A percentile compares a stretch with the other conserved stretches of the same genome.
Conservation (phyloP, 257 asterid species). For the Galeopsis tetrahit region DNA sequence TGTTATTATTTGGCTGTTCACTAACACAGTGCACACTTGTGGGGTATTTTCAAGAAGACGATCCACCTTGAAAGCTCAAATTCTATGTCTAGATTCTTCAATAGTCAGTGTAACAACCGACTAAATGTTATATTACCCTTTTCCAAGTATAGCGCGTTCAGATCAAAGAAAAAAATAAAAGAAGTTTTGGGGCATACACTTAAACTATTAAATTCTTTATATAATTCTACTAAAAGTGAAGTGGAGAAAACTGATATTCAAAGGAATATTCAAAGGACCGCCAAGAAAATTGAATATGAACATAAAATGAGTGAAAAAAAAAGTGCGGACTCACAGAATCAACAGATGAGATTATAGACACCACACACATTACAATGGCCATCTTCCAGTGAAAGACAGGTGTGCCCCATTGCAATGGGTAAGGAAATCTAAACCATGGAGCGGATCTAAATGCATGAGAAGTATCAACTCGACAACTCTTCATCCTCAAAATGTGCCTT, state of each 20-base stretch:
- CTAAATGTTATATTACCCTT: background rate
- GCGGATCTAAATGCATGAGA: conserved; percentile 81
- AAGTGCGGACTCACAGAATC: conserved; percentile 77
- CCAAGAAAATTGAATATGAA: background rate
- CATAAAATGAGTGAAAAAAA: conserved; percentile 23
- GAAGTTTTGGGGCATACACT: background rate
- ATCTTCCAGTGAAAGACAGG: conserved; percentile 93
- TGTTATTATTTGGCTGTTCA: background rate
- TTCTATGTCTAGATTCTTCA: background rate
- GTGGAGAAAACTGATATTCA: background rate
- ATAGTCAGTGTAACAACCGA: background rate
- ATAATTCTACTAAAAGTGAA: background rate
- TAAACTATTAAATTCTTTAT: background rate
- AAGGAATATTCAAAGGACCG: background rate
- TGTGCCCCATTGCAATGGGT: conserved; percentile 95
- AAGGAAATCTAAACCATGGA: conserved; percentile 97
- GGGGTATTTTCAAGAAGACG: background rate
- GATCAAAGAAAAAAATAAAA: background rate
- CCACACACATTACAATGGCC: conserved; percentile 97
- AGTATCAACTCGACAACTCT: conserved; percentile 83
- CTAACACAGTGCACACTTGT: background rate
- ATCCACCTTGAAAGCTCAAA: background rate
- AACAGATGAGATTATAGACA: conserved; percentile 84
- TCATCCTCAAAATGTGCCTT: conserved; percentile 79
- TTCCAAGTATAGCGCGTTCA: background rate